phyloP scores from a whole-genome alignment of 306 rosid genomes.

The apple (Malus domestica) region ASM211411v1 NC_041801.1:24335501-24336000 shows the following conservation, averaged over 20 bases:
- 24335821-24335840: conserved; percentile 80
- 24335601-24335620: no score
- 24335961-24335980: background rate
- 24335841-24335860: conserved; percentile 77
- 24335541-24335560: no score
- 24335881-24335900: conserved; percentile 69
- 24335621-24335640: no score
- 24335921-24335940: background rate
- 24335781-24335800: background rate
- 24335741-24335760: background rate
- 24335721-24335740: background rate
- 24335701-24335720: no score
- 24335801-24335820: conserved; percentile 52
- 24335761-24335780: background rate
- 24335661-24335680: no score
- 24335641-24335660: no score
- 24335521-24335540: background rate
- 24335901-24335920: background rate
- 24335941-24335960: background rate
- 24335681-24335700: no score
- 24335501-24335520: background rate
- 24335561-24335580: no score
- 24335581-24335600: no score
- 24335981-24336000: background rate
- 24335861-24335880: conserved; percentile 82